These are phyloP conservation scores for Lycium ferocissimum DNA, from an alignment of 257 asterid species.

Conservation along the genomic window DNA sequence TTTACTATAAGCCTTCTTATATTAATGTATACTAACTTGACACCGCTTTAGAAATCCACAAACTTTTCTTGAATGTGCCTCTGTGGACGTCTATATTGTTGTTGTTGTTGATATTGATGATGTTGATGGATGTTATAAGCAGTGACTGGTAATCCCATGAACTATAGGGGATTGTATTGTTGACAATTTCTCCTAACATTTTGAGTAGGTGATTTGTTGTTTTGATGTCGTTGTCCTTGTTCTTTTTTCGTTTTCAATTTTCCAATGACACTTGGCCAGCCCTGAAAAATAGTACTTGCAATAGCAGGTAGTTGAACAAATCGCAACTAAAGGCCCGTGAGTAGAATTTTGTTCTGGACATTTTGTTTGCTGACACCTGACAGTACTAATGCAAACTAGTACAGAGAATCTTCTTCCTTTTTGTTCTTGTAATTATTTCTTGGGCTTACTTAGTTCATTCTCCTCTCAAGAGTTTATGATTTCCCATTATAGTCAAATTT, in stretches of 20 bases:
- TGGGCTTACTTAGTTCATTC: neutral
- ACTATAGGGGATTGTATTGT: neutral
- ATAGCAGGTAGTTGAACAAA: neutral
- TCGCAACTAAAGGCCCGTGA: slow-evolving; percentile 5
- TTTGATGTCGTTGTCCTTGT: neutral
- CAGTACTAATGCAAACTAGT: neutral
- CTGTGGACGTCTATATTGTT: neutral
- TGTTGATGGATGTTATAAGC: neutral
- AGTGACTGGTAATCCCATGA: neutral
- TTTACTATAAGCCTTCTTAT: neutral
- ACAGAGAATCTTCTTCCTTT: neutral
- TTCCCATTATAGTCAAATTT: neutral
- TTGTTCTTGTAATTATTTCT: neutral
- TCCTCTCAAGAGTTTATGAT: neutral
- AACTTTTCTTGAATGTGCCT: neutral
- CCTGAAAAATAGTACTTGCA: neutral
- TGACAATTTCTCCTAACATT: neutral
- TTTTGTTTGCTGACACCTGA: neutral
- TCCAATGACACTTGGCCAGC: neutral
- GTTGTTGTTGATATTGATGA: too few relatives aligned
- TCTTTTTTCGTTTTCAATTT: neutral
- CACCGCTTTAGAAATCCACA: fast-evolving
- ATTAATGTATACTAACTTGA: neutral
- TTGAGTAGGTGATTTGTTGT: neutral
- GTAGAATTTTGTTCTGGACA: neutral